These are phyloP conservation scores for Trichoderma sp. DNA, from an alignment of 2,329 filamentous ascomycete species.

Conservation along the genomic window DNA sequence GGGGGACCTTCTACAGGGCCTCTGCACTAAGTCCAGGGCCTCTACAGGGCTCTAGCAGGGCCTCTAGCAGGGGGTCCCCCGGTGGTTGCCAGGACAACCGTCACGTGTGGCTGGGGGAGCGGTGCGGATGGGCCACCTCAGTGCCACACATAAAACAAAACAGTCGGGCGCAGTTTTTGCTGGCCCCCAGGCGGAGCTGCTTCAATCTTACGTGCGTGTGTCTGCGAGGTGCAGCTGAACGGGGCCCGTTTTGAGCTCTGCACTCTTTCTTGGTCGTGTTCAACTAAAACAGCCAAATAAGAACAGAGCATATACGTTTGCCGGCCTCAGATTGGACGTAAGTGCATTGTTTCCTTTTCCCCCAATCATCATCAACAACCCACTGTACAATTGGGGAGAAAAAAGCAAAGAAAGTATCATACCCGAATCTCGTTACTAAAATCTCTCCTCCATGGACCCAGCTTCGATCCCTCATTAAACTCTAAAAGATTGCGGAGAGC, in stretches of 20 bases:
- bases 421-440: background rate
- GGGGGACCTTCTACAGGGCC: background rate
- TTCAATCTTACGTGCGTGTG: background rate
- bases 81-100: background rate
- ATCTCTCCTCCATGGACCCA: background rate
- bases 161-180: background rate
- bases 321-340: background rate
- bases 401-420: background rate
- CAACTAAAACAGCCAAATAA: background rate
- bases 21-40: background rate
- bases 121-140: background rate
- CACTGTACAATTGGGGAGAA: background rate
- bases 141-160: slow-evolving; percentile 14
- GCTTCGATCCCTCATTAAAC: slow-evolving; percentile 10
- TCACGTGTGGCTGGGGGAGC: slow-evolving; percentile 1
- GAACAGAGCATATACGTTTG: background rate
- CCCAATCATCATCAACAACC: too few species aligned
- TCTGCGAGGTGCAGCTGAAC: background rate
- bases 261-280: background rate
- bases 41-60: background rate
- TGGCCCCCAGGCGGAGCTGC: background rate
- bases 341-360: background rate
- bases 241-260: background rate
- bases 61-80: background rate
- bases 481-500: background rate